These are phyloP conservation scores for Elaeagnus macrophylla DNA, from an alignment of 306 rosid species.

Conservation along the genomic window DNA sequence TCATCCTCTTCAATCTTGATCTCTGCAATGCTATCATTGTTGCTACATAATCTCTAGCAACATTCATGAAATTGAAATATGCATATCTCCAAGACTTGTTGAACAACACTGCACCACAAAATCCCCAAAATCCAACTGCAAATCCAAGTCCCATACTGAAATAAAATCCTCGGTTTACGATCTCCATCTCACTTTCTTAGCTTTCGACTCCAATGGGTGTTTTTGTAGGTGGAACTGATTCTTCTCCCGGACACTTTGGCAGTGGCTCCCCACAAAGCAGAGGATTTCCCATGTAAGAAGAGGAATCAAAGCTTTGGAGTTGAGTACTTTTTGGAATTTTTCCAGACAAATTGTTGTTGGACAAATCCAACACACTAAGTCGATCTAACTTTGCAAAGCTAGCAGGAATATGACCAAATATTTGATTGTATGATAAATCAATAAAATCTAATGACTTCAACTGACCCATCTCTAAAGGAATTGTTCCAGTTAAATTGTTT, in stretches of 20 bases:
- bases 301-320: background rate
- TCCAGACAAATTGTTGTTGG: background rate
- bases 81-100: background rate
- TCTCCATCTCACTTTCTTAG: background rate
- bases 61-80: background rate
- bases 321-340: conserved; percentile 1
- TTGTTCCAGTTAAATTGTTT: background rate
- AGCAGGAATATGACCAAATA: background rate
- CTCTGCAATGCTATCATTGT: too few relatives aligned
- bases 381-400: background rate
- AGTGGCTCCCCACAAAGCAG: background rate
- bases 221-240: background rate
- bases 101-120: background rate
- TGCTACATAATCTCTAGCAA: background rate
- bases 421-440: background rate
- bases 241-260: background rate
- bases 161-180: background rate
- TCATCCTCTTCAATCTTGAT: too few relatives aligned
- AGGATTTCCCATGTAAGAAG: background rate
- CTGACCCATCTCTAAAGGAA: background rate
- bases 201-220: background rate
- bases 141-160: background rate
- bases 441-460: background rate
- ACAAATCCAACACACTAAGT: conserved; percentile 6
- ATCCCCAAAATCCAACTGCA: conserved; percentile 1